phyloP scores from a whole-genome alignment of 805 yeast species.

The Hagleromyces aurorensis region DNA sequence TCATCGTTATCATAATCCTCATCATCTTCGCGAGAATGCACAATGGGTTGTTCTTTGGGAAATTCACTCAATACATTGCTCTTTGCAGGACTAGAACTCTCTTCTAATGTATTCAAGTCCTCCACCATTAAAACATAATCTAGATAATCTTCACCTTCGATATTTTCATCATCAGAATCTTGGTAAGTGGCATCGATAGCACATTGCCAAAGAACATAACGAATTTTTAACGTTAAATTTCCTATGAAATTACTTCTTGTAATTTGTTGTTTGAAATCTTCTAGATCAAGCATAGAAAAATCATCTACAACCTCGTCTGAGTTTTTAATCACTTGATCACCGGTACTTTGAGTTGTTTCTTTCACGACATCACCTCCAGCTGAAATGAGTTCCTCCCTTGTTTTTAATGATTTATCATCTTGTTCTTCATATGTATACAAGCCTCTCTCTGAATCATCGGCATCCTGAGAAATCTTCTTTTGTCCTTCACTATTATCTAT shows the following conservation, averaged over 20 bases:
- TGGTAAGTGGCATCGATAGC: conserved; percentile 30
- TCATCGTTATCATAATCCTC: conserved; percentile 13
- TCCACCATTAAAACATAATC: conserved; percentile 14
- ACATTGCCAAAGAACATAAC: conserved; percentile 67
- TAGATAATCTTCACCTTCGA: conserved; percentile 8
- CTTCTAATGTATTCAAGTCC: conserved; percentile 3
- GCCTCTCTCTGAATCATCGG: conserved; percentile 5
- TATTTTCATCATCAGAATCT: conserved; percentile 23
- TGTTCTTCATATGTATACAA: neutral
- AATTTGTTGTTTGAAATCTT: conserved; percentile 33
- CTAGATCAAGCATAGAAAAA: conserved; percentile 35
- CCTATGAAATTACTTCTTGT: conserved; percentile 42
- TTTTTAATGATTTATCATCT: conserved; percentile 2
- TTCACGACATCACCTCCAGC: conserved; percentile 2
- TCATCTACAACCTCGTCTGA: conserved; percentile 22
- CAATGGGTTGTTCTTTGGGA: neutral
- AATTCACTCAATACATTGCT: conserved; percentile 6
- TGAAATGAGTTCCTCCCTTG: neutral
- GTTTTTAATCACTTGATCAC: conserved; percentile 2
- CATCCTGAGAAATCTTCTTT: conserved; percentile 1
- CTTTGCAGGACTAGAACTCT: conserved; percentile 1
- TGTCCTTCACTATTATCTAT: neutral
- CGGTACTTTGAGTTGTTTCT: conserved; percentile 3
- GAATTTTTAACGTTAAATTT: conserved; percentile 52
- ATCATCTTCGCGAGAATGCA: conserved; percentile 12